Conservation (phyloP, 1,284 basidiomycete genomes). For the Gomphus sp. region DNA sequence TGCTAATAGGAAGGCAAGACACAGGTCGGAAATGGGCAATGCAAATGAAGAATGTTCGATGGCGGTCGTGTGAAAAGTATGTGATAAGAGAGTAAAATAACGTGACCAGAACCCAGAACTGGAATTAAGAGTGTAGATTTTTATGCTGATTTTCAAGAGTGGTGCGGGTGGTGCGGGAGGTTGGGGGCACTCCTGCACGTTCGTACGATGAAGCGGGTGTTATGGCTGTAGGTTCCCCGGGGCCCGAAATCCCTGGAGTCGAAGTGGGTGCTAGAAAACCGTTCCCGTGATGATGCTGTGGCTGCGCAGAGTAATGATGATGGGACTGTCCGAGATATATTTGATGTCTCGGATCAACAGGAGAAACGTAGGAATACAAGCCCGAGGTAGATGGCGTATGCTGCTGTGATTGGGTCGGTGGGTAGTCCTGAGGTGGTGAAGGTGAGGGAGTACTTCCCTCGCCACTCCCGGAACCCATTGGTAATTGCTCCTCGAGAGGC, state of each 20-base stretch:
- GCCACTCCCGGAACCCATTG: not conserved
- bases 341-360: not conserved
- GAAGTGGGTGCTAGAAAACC: not conserved
- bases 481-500: not conserved
- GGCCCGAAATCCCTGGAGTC: not conserved
- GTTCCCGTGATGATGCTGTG: not conserved
- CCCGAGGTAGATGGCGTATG: not conserved
- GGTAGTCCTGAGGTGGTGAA: not conserved
- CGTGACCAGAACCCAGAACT: not conserved
- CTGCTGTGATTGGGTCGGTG: not conserved
- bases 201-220: conserved; percentile 1
- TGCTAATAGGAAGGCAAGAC: not conserved
- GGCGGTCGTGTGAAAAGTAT: not conserved
- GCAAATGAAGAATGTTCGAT: not conserved
- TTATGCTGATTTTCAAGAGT: not conserved
- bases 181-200: not conserved
- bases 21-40: not conserved
- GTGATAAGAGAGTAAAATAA: not conserved
- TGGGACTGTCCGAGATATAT: not conserved
- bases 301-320: not conserved
- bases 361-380: not conserved
- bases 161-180: not conserved
- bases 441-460: not conserved
- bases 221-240: not conserved
- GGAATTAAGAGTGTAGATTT: not conserved